phyloP scores from a whole-genome alignment of 2,329 filamentous ascomycete genomes.

The Akanthomyces muscarius region DNA sequence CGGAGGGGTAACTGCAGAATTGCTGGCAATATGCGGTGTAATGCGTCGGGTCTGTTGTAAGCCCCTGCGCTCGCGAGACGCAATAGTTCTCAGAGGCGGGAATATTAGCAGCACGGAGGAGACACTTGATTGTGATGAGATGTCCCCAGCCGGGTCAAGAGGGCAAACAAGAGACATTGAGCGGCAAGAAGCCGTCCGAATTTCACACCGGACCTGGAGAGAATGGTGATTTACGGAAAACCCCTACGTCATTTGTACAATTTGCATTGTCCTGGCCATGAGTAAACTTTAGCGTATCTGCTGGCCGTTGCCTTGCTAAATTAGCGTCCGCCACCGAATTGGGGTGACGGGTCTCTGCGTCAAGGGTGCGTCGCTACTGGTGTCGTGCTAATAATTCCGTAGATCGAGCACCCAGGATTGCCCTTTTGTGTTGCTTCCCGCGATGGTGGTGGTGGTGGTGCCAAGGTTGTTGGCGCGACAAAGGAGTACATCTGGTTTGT shows the following conservation, averaged over 20 bases:
- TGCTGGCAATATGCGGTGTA: neutral
- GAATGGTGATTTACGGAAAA: neutral
- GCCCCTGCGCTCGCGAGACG: no score
- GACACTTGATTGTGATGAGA: no score
- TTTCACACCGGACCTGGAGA: no score
- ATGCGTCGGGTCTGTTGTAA: neutral
- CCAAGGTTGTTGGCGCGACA: neutral
- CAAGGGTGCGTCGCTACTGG: neutral
- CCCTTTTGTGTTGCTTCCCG: neutral
- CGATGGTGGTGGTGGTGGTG: neutral
- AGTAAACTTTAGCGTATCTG: neutral
- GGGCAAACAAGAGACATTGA: neutral
- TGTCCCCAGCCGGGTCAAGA: neutral
- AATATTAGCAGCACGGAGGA: no score
- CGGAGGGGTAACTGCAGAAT: neutral
- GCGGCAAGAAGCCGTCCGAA: no score
- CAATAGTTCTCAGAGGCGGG: no score
- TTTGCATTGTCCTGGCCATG: conserved; percentile 1
- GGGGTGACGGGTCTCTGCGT: neutral
- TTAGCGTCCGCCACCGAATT: conserved; percentile 1
- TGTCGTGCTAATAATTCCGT: neutral
- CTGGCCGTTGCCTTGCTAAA: neutral
- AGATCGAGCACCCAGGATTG: neutral
- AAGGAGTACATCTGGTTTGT: neutral
- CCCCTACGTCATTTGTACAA: neutral